Conservation (phyloP, 2,329 filamentous ascomycete species). For the Daldinia sp. region DNA sequence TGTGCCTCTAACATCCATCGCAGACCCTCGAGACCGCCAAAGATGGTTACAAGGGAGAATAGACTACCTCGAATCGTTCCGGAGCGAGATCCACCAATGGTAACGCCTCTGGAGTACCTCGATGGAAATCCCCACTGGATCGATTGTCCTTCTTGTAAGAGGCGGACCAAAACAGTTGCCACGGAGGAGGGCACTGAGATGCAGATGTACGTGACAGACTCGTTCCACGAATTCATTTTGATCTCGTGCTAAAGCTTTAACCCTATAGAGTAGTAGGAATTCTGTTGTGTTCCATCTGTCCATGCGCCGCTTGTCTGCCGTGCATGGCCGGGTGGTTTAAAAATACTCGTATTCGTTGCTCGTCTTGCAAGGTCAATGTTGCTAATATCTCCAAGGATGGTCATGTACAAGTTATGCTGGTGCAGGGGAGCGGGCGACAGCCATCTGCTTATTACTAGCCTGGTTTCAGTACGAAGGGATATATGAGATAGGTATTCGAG, state of each 20-base stretch:
- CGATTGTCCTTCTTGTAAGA: constrained; percentile 36
- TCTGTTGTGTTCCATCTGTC: constrained; percentile 29
- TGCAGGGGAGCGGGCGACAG: not conserved
- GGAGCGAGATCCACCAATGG: constrained; percentile 17
- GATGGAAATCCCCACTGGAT: constrained; percentile 18
- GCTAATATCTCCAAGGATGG: constrained; percentile 33
- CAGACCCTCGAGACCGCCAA: constrained; percentile 3
- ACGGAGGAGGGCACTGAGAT: constrained; percentile 18
- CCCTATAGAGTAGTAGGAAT: constrained; percentile 19
- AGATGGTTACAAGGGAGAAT: not conserved
- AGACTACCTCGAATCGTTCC: not conserved
- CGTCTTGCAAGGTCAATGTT: constrained; percentile 17
- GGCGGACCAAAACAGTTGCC: constrained; percentile 16
- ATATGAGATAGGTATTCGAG: not conserved
- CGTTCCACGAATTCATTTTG: not conserved
- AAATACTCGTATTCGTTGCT: constrained; percentile 28
- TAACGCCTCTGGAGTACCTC: constrained; percentile 30
- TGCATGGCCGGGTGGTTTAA: constrained; percentile 33
- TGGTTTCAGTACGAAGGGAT: not conserved
- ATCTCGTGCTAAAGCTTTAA: constrained; percentile 3
- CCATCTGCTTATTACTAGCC: not conserved
- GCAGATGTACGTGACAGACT: constrained; percentile 26
- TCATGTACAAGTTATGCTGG: constrained; percentile 16
- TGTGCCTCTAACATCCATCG: constrained; percentile 14
- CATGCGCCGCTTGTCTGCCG: constrained; percentile 28